Conservation (phyloP, 2,329 filamentous ascomycete genomes). For the Chrysoporthe austroafricana region DNA sequence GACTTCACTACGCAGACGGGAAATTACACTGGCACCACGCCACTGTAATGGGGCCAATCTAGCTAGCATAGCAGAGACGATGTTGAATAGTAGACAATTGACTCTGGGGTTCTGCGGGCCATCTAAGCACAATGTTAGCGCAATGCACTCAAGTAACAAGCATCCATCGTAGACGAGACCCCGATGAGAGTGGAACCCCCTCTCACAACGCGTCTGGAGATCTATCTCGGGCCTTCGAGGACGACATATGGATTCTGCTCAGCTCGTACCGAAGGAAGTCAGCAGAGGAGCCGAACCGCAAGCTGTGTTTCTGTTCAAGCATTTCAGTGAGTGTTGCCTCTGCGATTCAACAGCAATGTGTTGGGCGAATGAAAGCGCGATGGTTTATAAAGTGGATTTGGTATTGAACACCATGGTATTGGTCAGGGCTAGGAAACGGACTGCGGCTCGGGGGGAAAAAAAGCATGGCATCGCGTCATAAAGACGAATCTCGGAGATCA, state of each 20-base stretch:
- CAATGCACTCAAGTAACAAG: not conserved
- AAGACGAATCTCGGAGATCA: not conserved
- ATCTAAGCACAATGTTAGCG: not conserved
- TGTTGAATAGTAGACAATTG: not conserved
- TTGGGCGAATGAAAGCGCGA: not conserved
- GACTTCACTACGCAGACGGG: constrained; percentile 25
- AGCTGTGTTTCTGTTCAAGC: not conserved
- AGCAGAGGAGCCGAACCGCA: not conserved
- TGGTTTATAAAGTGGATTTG: not conserved
- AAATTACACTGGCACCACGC: not conserved
- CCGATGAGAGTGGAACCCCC: not conserved
- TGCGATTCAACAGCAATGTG: not conserved
- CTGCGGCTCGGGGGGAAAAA: not conserved
- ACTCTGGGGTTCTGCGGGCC: not conserved
- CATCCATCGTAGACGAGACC: not conserved
- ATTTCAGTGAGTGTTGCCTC: not conserved
- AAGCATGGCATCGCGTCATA: not conserved
- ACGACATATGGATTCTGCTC: not conserved
- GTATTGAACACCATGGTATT: not conserved
- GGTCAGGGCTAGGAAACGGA: not conserved
- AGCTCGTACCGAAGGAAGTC: not conserved
- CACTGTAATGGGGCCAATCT: not conserved
- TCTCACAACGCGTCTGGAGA: not conserved
- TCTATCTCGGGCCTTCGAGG: no score
- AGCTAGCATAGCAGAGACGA: not conserved